Evolutionary conservation across 2,329 filamentous ascomycete genomes (phyloP).

Genomic region (Scytalidium sp.): DNA sequence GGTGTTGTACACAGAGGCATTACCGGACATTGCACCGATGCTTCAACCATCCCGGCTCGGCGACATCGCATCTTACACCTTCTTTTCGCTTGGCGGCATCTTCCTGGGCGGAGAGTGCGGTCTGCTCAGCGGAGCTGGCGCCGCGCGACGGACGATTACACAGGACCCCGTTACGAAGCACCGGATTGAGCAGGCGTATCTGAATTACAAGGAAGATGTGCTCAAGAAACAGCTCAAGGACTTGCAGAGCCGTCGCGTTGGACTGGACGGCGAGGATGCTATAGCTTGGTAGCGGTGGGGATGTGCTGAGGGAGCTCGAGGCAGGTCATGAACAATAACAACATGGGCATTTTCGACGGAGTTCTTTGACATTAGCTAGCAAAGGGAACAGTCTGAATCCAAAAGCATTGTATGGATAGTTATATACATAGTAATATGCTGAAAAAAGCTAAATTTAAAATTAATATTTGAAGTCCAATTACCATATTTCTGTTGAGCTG

Average conservation of each 20-base stretch:
- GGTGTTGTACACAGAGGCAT: too few relatives aligned
- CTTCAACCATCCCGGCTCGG: conserved; percentile 55
- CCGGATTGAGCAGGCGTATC: conserved; percentile 61
- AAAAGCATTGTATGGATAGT: too few relatives aligned
- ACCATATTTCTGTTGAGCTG: too few relatives aligned
- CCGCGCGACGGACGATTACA: conserved; percentile 50
- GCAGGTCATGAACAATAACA: too few relatives aligned
- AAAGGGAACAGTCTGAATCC: too few relatives aligned
- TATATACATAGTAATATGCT: too few relatives aligned
- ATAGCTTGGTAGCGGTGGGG: not conserved
- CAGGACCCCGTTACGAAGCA: conserved; percentile 49
- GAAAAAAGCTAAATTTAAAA: too few relatives aligned
- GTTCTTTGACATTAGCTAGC: too few relatives aligned
- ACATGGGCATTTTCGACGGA: too few relatives aligned
- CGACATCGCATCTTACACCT: conserved; percentile 60
- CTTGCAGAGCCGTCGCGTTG: conserved; percentile 39
- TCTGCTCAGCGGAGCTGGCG: conserved; percentile 52
- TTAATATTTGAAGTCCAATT: too few relatives aligned
- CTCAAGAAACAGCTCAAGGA: conserved; percentile 55
- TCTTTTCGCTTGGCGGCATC: conserved; percentile 59
- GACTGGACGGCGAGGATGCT: not conserved
- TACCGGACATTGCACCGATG: conserved; percentile 59
- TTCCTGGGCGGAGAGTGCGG: conserved; percentile 65
- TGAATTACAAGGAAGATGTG: conserved; percentile 60
- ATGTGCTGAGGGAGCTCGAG: too few relatives aligned